Percentiles rank a stretch among this genome's conserved stretches.
phyloP scores from a whole-genome alignment of 768 basidiomycete species.

The Boletus sp. region DNA sequence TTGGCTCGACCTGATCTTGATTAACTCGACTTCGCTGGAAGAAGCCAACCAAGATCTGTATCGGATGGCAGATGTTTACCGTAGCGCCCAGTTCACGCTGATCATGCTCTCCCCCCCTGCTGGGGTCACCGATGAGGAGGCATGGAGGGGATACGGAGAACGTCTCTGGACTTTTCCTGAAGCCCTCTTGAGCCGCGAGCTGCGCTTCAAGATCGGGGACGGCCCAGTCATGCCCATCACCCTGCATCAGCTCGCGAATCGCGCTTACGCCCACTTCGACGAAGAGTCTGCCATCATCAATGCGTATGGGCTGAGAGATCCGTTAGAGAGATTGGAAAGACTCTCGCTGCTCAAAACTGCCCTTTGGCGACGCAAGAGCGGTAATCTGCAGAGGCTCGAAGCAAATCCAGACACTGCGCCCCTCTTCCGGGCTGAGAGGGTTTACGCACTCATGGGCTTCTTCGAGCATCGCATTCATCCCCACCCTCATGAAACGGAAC shows the following conservation, averaged over 20 bases:
- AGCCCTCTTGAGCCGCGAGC: slow-evolving; percentile 20
- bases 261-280: slow-evolving; percentile 14
- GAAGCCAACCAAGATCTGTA: slow-evolving; percentile 20
- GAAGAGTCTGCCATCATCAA: slow-evolving; percentile 25
- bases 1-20: slow-evolving; percentile 20
- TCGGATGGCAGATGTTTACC: slow-evolving; percentile 25
- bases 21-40: background rate
- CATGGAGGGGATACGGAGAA: slow-evolving; percentile 20
- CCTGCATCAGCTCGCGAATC: slow-evolving; percentile 23
- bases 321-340: slow-evolving; percentile 25
- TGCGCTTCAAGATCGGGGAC: slow-evolving; percentile 13
- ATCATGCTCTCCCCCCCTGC: slow-evolving; percentile 13
- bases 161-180: slow-evolving; percentile 28
- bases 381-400: background rate
- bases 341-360: slow-evolving; percentile 22
- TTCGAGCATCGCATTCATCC: slow-evolving; percentile 26
- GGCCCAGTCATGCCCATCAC: slow-evolving; percentile 15
- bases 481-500: slow-evolving; percentile 12
- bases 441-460: slow-evolving; percentile 28
- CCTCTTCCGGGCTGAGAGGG: slow-evolving; percentile 17
- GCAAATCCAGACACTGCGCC: background rate
- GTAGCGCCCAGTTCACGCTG: slow-evolving; percentile 22
- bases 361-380: slow-evolving; percentile 22
- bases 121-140: background rate
- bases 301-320: slow-evolving; percentile 17